Base-by-base conservation (phyloP, 23 red algal species). In the Chondrus crispus region DNA sequence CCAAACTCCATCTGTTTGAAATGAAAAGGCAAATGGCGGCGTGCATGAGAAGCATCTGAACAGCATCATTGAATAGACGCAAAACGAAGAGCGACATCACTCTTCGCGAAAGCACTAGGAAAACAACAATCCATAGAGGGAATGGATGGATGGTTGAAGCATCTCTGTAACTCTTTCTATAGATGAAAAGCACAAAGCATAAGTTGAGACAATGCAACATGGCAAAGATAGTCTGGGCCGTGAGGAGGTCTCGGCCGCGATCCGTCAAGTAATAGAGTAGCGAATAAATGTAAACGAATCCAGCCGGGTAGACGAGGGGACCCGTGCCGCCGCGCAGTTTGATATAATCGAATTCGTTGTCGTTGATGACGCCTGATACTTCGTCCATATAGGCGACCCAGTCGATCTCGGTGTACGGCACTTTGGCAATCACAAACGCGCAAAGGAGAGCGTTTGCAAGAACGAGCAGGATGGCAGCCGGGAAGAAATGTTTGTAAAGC, bases 11-110 rank as follows among this genome's bases (percentile, higher is more conserved):
- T 6, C 72, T 45, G 32, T 92, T 93, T 12, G 68, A 12, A 8
- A 85, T 29, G 51, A 98, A 95, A 29, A 98, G 82, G 30, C 95
- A 43, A 16, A 98, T 26, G 12, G 93, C 29, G 11, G 81, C 36
- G 47, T 94, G 80, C 12, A 80, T 70, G 13, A 93, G 16, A n/a
- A 95, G 55, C n/a, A 76, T 75, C 28, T 95, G 93, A 47, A 98
- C 91, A 20, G 72, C 89, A 82, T 98, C 96, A 81, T 98, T 98
- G 62, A 98, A 98, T 30, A 98, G 80, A 18, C 96, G 86, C 35
- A 98, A 87, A 10, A 98, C 96, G 62, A 93, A 94, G 28, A 98
- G 69, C 28, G 93, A 95, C 10, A 90, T 36, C 4, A 98, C 71
- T 37, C 96, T 84, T 4, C 93, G 81, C 26, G 96, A 98, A 54